Evolutionary conservation across 768 basidiomycete genomes (phyloP).

Genomic region (Hebeloma cylindrosporum): DNA sequence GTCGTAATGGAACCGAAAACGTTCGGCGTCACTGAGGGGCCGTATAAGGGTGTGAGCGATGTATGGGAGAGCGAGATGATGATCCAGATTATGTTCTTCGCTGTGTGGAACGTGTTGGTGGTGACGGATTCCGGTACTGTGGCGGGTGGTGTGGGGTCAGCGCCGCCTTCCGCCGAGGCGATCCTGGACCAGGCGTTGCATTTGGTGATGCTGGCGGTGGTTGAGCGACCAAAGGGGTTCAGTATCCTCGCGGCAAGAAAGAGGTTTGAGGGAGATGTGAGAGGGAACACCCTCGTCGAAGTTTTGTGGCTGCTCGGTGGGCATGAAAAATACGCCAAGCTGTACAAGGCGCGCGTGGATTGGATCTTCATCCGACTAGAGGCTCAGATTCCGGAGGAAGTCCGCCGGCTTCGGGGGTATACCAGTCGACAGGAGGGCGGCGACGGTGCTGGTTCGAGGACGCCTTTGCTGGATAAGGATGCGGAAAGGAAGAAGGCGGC

Average conservation of each 20-base stretch:
- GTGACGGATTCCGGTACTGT: slow-evolving; percentile 51
- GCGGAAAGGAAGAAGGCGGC: slow-evolving; percentile 82
- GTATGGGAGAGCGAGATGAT: slow-evolving; percentile 71
- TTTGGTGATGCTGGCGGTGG: slow-evolving; percentile 79
- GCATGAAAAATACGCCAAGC: slow-evolving; percentile 65
- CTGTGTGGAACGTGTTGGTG: slow-evolving; percentile 71
- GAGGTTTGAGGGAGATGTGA: slow-evolving; percentile 45
- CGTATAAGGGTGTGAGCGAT: slow-evolving; percentile 64
- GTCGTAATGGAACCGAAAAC: slow-evolving; percentile 78
- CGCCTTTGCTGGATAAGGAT: slow-evolving; percentile 48
- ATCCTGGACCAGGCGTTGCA: slow-evolving; percentile 89
- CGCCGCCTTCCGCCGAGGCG: slow-evolving; percentile 81
- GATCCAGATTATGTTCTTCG: slow-evolving; percentile 81
- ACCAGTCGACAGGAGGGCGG: slow-evolving; percentile 33
- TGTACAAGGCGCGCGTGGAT: slow-evolving; percentile 65
- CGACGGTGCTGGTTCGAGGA: slow-evolving; percentile 37
- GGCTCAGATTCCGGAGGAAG: slow-evolving; percentile 54
- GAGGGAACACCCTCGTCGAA: slow-evolving; percentile 67
- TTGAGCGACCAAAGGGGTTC: slow-evolving; percentile 68
- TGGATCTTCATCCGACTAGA: slow-evolving; percentile 75
- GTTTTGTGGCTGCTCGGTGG: slow-evolving; percentile 77
- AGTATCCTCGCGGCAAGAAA: slow-evolving; percentile 55
- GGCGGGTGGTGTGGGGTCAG: slow-evolving; percentile 33
- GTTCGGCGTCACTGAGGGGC: slow-evolving; percentile 62
- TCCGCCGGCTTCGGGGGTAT: slow-evolving; percentile 32